Percentiles rank a stretch among this genome's conserved stretches.
Evolutionary conservation across 805 yeast genomes (phyloP).

Genomic region (Candida corydali): DNA sequence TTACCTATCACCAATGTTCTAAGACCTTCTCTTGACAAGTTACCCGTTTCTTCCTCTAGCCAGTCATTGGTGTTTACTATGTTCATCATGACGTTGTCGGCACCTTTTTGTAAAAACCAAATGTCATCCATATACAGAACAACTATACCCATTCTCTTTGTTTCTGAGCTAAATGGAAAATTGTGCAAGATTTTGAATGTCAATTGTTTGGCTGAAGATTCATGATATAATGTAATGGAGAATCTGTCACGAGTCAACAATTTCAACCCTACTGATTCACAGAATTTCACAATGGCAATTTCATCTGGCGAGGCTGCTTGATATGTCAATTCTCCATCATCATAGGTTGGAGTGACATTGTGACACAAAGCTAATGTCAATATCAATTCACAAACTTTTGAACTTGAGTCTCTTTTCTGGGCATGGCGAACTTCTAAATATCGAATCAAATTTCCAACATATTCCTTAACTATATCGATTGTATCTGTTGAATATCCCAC

Average conservation of each 20-base stretch:
- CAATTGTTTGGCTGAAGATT: constrained; percentile 46
- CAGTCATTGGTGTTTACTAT: constrained; percentile 88
- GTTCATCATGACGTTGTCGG: constrained; percentile 86
- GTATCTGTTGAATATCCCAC: constrained; percentile 91
- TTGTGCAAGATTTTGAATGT: constrained; percentile 70
- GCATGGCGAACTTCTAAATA: constrained; percentile 16
- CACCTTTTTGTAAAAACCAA: constrained; percentile 92
- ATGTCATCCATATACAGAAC: constrained; percentile 64
- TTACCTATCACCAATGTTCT: constrained; percentile 94
- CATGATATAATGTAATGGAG: constrained; percentile 64
- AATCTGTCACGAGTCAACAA: constrained; percentile 79
- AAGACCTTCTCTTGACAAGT: constrained; percentile 97
- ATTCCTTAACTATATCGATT: constrained; percentile 79
- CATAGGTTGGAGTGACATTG: constrained; percentile 88
- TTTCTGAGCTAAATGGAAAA: constrained; percentile 94
- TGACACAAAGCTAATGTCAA: constrained; percentile 90
- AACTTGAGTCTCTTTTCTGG: constrained; percentile 63
- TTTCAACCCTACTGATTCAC: constrained; percentile 80
- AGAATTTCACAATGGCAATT: constrained; percentile 91
- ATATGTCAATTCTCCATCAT: constrained; percentile 47
- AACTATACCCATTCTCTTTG: constrained; percentile 93
- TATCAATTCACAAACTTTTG: constrained; percentile 75
- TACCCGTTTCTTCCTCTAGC: constrained; percentile 96
- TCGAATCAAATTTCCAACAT: constrained; percentile 37
- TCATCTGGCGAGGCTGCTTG: constrained; percentile 99